Percentiles rank a stretch among this genome's conserved stretches.
These are phyloP conservation scores for Pichia sp. DNA, from an alignment of 1,139 yeast genomes.

Conservation along the genomic window DNA sequence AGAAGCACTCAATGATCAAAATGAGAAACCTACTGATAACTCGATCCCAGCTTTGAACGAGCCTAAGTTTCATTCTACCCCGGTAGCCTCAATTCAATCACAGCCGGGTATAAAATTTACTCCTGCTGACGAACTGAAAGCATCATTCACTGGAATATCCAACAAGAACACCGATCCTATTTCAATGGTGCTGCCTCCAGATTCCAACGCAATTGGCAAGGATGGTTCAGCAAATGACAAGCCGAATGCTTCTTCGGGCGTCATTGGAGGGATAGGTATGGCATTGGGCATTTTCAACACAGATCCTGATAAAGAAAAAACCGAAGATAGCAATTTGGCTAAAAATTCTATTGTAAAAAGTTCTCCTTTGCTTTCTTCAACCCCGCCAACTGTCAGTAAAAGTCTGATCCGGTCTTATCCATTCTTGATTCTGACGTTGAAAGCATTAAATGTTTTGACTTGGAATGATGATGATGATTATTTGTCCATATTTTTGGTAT, in stretches of 20 bases:
- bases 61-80: background rate
- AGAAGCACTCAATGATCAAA: background rate
- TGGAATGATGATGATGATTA: slow-evolving; percentile 88
- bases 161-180: slow-evolving; percentile 18
- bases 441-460: slow-evolving; percentile 65
- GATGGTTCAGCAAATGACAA: background rate
- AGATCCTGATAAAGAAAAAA: background rate
- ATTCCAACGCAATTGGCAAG: background rate
- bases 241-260: background rate
- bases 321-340: background rate
- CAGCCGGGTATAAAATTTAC: slow-evolving; percentile 25
- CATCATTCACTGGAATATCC: slow-evolving; percentile 37
- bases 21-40: background rate
- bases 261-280: slow-evolving; percentile 11
- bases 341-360: slow-evolving; percentile 32
- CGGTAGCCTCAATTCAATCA: slow-evolving; percentile 11
- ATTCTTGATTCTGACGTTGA: slow-evolving; percentile 67
- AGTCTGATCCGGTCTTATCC: slow-evolving; percentile 82
- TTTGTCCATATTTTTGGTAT: slow-evolving; percentile 48
- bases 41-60: background rate
- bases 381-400: slow-evolving; percentile 89
- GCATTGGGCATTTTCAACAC: slow-evolving; percentile 10
- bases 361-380: slow-evolving; percentile 68
- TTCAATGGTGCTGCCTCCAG: slow-evolving; percentile 17
- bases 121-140: slow-evolving; percentile 34